Evolutionary conservation across 208 protist genomes (phyloP).

Genomic region (Leishmania aethiopica): DNA sequence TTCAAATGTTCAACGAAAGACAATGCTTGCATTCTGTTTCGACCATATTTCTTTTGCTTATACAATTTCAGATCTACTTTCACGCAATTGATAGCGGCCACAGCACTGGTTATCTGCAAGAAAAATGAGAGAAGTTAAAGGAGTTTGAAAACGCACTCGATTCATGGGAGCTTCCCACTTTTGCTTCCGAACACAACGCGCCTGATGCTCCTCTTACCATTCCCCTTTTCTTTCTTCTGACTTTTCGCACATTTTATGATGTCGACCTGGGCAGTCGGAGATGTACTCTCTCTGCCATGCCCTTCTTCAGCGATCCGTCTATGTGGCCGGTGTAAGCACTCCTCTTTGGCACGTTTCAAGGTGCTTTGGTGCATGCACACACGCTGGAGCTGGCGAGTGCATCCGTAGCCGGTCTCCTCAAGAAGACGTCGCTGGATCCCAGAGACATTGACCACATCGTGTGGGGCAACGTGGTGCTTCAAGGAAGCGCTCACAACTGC

Average conservation of each 20-base stretch:
- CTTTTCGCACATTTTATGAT: not conserved
- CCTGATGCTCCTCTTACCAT: not conserved
- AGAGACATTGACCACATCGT: slow-evolving; percentile 81
- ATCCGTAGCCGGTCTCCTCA: slow-evolving; percentile 73
- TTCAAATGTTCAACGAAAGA: not conserved
- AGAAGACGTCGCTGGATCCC: slow-evolving; percentile 73
- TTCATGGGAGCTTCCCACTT: not conserved
- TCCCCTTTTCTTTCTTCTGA: not conserved
- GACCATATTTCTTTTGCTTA: not conserved
- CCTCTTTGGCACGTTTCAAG: not conserved
- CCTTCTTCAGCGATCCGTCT: not conserved
- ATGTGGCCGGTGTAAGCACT: not conserved
- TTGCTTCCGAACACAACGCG: not conserved
- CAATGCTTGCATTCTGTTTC: not conserved
- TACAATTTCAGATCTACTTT: not conserved
- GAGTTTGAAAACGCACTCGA: not conserved
- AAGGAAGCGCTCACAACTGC: slow-evolving; percentile 74
- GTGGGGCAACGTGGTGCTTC: slow-evolving; percentile 91
- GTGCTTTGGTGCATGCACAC: not conserved
- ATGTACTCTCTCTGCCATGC: not conserved
- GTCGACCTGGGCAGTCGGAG: not conserved
- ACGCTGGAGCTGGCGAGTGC: slow-evolving; percentile 56
- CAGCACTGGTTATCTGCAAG: not conserved
- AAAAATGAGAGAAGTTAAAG: not conserved
- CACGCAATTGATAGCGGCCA: not conserved